Conservation (phyloP, 768 basidiomycete genomes). For the Russula emetica region DNA sequence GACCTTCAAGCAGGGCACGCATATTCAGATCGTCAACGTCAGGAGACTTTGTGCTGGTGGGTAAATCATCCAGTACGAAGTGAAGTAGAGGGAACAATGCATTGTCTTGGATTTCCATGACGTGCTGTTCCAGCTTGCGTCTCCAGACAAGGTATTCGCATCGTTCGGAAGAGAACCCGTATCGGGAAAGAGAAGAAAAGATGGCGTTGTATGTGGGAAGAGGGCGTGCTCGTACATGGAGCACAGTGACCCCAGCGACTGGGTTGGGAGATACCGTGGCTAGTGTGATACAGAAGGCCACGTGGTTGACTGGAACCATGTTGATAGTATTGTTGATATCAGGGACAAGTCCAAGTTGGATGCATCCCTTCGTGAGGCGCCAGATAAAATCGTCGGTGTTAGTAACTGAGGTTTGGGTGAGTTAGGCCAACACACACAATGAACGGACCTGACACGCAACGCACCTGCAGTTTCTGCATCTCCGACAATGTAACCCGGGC, state of each 20-base stretch:
- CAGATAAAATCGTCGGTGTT: conserved; percentile 98
- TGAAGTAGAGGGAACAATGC: conserved; percentile 96
- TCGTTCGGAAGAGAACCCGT: conserved; percentile 73
- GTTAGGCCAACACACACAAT: not conserved
- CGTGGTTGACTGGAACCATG: conserved; percentile 97
- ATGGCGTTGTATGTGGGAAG: conserved; percentile 86
- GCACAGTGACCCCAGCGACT: conserved; percentile 46
- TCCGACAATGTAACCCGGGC: conserved; percentile 95
- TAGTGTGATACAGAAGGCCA: conserved; percentile 74
- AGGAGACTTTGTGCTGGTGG: conserved; percentile 92
- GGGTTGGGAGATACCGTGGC: conserved; percentile 62
- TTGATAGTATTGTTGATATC: conserved; percentile 98
- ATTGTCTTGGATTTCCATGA: conserved; percentile 91
- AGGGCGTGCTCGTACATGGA: conserved; percentile 84
- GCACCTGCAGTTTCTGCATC: conserved; percentile 82
- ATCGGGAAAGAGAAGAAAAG: conserved; percentile 63
- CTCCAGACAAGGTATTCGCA: conserved; percentile 94
- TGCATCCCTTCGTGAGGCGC: conserved; percentile 97
- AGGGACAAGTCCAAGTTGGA: conserved; percentile 93
- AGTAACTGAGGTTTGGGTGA: conserved; percentile 55
- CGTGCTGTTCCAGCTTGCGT: conserved; percentile 88
- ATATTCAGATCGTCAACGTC: conserved; percentile 87
- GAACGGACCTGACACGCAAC: conserved; percentile 30
- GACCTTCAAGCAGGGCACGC: conserved; percentile 45
- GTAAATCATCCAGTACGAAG: conserved; percentile 95